A percentile compares a stretch with the other conserved stretches of the same genome.
These are phyloP conservation scores for Solanum appendiculatum DNA, from an alignment of 257 asterid species.

Conservation along the genomic window DNA sequence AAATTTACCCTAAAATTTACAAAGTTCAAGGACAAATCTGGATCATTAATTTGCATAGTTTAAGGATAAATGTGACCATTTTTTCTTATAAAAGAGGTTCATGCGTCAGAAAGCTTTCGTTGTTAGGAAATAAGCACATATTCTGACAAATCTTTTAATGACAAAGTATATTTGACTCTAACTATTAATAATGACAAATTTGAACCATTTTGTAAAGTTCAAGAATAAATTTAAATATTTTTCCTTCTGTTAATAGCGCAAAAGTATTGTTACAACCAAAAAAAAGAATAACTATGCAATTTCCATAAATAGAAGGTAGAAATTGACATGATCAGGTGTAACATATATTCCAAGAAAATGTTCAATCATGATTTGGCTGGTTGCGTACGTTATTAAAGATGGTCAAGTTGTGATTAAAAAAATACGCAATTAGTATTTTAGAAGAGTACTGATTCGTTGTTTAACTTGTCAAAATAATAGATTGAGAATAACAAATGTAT, in stretches of 20 bases:
- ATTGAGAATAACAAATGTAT: not conserved
- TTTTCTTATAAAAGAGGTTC: not conserved
- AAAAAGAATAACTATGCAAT: not conserved
- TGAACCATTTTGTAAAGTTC: not conserved
- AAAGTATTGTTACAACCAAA: not conserved
- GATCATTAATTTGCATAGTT: not conserved
- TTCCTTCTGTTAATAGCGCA: not conserved
- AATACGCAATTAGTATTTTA: not conserved
- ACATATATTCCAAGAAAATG: not conserved
- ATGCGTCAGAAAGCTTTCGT: not conserved
- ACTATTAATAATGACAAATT: not conserved
- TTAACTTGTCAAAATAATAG: not conserved
- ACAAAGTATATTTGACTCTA: not conserved
- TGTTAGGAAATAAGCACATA: not conserved
- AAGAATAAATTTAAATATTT: not conserved
- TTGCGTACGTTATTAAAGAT: not conserved
- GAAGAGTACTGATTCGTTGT: not conserved
- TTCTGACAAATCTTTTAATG: not conserved
- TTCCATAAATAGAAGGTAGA: not conserved
- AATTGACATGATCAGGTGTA: not conserved
- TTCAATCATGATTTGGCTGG: not conserved
- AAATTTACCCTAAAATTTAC: not conserved
- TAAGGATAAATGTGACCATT: not conserved
- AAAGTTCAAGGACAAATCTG: not conserved
- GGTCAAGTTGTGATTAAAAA: not conserved